These are phyloP conservation scores for Fusarium sp. DNA, from an alignment of 2,329 filamentous ascomycete species.

Conservation along the genomic window DNA sequence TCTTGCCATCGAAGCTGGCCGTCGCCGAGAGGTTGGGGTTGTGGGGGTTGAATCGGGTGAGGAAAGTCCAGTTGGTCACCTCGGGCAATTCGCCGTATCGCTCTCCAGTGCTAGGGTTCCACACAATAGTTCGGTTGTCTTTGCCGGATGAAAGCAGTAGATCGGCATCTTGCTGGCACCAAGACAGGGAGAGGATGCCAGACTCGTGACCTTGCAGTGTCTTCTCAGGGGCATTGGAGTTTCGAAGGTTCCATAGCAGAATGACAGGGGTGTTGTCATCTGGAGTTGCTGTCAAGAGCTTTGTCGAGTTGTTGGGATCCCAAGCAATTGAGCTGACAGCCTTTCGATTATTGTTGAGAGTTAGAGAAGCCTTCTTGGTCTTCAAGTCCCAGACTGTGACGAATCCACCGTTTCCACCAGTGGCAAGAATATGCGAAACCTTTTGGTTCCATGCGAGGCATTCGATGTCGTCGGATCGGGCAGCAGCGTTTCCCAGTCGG, in stretches of 20 bases:
- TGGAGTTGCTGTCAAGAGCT: slow-evolving; percentile 90
- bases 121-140: slow-evolving; percentile 93
- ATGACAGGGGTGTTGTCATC: slow-evolving; percentile 91
- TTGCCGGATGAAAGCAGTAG: slow-evolving; percentile 94
- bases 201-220: slow-evolving; percentile 93
- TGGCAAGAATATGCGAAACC: slow-evolving; percentile 94
- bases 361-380: slow-evolving; percentile 96
- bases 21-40: slow-evolving; percentile 94
- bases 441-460: slow-evolving; percentile 99
- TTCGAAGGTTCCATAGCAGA: slow-evolving; percentile 92
- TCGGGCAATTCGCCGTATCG: slow-evolving; percentile 92
- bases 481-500: slow-evolving; percentile 86
- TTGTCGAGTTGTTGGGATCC: slow-evolving; percentile 96
- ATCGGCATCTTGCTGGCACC: slow-evolving; percentile 92
- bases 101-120: slow-evolving; percentile 94
- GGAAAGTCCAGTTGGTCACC: slow-evolving; percentile 99
- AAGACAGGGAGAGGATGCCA: slow-evolving; percentile 91
- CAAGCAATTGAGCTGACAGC: slow-evolving; percentile 95
- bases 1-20: slow-evolving; percentile 97
- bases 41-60: slow-evolving; percentile 91
- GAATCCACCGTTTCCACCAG: slow-evolving; percentile 91
- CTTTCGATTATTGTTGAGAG: slow-evolving; percentile 94
- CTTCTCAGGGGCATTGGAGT: slow-evolving; percentile 93
- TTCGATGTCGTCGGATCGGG: slow-evolving; percentile 93
- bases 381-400: slow-evolving; percentile 99